Evolutionary conservation across 768 basidiomycete genomes (phyloP), one percentile per base, ranked within the genome.

Genomic region (Porphyrellus cyaneotinctus): DNA sequence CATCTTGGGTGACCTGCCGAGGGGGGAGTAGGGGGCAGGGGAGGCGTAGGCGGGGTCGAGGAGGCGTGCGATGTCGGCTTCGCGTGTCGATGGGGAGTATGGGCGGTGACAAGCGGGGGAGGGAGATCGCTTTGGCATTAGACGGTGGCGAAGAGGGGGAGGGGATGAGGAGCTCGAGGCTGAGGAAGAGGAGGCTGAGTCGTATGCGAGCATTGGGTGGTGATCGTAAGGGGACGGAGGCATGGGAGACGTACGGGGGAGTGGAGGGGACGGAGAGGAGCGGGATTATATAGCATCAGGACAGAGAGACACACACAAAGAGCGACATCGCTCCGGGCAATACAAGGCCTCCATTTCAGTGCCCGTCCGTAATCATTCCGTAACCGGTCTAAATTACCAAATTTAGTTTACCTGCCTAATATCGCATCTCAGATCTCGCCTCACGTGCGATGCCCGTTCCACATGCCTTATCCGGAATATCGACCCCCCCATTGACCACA

Each of bases 31-130:
- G 49, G 61, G 54, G 43, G 52, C 68, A 54, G 56, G 70, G 28
- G 47, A 75, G 33, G 80, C 71, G 70, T 84, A 84, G 18, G 82
- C 71, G 6, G 83, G 83, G 72, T 85, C 83, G 59, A 85, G 81
- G 46, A 85, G 75, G 43, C 83, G 81, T 3, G 80, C 75, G 58
- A 85, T 75, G 70, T 85, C 83, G 6, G 76, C 71, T 10, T 71
- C 74, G 49, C 73, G 72, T 1, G 73, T 61, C 14, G 71, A 69
- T 1, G 72, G 71, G 15, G 70, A 70, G 58, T 74, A 68, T 0
- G 68, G 61, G 6, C 68, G 65, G 26, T 10, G 55, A 3, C 48
- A 0, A 46, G 47, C 54, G 18, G 71, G 70, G 2, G 70, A 64
- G 0, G 68, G 66, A 0, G 67, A 68, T 32, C 57, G 60, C 43